phyloP scores from a whole-genome alignment of 2,329 filamentous ascomycete genomes.

The Juglanconis oblonga region DNA sequence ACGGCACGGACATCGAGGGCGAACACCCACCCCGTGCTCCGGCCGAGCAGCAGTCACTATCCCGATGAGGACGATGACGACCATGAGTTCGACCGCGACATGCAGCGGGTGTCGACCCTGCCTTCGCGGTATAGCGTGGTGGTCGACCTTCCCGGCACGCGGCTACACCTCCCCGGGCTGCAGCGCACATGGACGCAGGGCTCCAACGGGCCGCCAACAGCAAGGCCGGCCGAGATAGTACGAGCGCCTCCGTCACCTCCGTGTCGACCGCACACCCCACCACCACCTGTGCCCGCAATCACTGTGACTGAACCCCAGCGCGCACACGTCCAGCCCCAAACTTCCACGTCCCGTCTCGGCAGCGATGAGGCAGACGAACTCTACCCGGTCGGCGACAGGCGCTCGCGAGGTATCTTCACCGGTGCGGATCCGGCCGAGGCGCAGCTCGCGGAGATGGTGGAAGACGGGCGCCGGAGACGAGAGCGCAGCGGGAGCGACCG shows the following conservation, averaged over 20 bases:
- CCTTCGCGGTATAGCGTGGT: slow-evolving; percentile 23
- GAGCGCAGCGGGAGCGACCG: slow-evolving; percentile 10
- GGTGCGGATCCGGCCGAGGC: slow-evolving; percentile 46
- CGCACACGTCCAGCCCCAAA: background rate
- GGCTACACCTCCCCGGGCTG: slow-evolving; percentile 40
- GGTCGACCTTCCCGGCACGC: slow-evolving; percentile 35
- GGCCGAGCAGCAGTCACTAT: slow-evolving; percentile 27
- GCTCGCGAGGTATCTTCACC: slow-evolving; percentile 29
- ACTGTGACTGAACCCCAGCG: slow-evolving; percentile 6
- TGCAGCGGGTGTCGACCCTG: slow-evolving; percentile 36
- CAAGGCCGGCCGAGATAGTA: slow-evolving; percentile 20
- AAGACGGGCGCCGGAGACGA: slow-evolving; percentile 36
- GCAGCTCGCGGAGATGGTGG: slow-evolving; percentile 43
- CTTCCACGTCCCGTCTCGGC: slow-evolving; percentile 1
- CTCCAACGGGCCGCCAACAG: slow-evolving; percentile 29
- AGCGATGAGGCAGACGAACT: slow-evolving; percentile 14
- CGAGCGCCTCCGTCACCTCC: slow-evolving; percentile 3
- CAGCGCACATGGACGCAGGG: slow-evolving; percentile 35
- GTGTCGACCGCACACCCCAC: background rate
- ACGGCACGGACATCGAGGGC: slow-evolving; percentile 10
- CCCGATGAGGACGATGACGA: slow-evolving; percentile 24
- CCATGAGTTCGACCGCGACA: slow-evolving; percentile 46
- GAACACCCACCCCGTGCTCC: slow-evolving; percentile 5
- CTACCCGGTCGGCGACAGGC: slow-evolving; percentile 9
- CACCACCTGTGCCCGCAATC: background rate